Evolutionary conservation across 139 green algal genomes (phyloP).

Genomic region (Chlamydomonas asymmetrica): DNA sequence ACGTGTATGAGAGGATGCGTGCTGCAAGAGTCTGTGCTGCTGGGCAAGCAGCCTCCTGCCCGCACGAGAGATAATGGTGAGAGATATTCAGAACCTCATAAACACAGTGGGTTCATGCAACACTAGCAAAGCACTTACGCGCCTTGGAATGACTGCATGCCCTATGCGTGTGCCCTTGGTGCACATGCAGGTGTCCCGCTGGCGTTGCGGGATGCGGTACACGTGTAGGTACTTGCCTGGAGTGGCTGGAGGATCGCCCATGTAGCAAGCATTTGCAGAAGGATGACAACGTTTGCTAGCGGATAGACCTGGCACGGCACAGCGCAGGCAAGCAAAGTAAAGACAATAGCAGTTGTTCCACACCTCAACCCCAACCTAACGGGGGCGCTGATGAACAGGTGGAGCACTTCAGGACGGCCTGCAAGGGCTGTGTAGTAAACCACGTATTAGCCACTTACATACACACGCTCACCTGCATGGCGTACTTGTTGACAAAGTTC

Average conservation of each 20-base stretch:
- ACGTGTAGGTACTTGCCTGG: conserved; percentile 11
- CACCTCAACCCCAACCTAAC: not conserved
- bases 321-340: not conserved
- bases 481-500: conserved; percentile 45
- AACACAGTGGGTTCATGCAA: no score
- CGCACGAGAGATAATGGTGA: no score
- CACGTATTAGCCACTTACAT: not conserved
- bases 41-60: no score
- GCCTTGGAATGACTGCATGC: no score
- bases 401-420: not conserved
- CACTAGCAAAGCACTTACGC: no score
- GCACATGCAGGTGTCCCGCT: not conserved
- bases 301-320: conserved; percentile 23
- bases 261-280: conserved; percentile 40
- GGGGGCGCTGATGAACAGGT: not conserved
- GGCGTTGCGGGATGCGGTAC: not conserved
- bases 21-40: not conserved
- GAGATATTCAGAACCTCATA: no score
- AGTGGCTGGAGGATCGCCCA: conserved; percentile 30
- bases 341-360: not conserved
- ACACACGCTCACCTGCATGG: conserved; percentile 26
- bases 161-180: no score
- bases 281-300: conserved; percentile 43
- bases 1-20: not conserved
- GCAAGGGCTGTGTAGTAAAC: not conserved